Percentiles rank a stretch among this genome's conserved stretches.
phyloP scores from a whole-genome alignment of 2,329 filamentous ascomycete genomes.

The Phialophora expanda region DNA sequence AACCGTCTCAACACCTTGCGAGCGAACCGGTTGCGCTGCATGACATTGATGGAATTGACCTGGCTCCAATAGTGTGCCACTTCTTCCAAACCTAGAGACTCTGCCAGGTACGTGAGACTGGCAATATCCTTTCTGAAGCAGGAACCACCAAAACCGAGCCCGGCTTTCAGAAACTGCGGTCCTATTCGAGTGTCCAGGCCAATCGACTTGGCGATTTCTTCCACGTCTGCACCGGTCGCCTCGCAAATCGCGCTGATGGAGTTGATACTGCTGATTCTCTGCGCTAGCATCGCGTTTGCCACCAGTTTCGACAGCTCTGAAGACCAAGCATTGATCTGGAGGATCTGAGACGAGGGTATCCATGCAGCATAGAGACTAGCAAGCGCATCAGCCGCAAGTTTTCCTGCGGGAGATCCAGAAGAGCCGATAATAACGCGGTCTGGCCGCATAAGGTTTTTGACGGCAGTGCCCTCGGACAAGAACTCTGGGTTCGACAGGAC shows the following conservation, averaged over 20 bases:
- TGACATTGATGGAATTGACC: conserved; percentile 78
- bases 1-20: conserved; percentile 69
- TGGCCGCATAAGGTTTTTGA: conserved; percentile 71
- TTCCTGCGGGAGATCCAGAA: conserved; percentile 63
- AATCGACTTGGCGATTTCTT: conserved; percentile 70
- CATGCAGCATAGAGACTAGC: conserved; percentile 71
- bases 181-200: conserved; percentile 76
- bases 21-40: conserved; percentile 71
- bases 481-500: conserved; percentile 84
- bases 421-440: conserved; percentile 79
- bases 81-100: conserved; percentile 70
- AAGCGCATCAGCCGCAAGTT: conserved; percentile 66
- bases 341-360: conserved; percentile 70
- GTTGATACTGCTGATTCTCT: conserved; percentile 81
- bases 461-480: conserved; percentile 76
- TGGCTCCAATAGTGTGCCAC: conserved; percentile 77
- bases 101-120: conserved; percentile 74
- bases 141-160: conserved; percentile 77
- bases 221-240: conserved; percentile 74
- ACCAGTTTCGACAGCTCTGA: conserved; percentile 80
- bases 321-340: conserved; percentile 76
- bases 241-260: conserved; percentile 81
- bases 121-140: conserved; percentile 84
- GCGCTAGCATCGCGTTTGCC: conserved; percentile 79
- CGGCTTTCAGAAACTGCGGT: conserved; percentile 73